phyloP scores from a whole-genome alignment of 2,329 filamentous ascomycete genomes.

The Hawksworthiomyces lignivorus region DNA sequence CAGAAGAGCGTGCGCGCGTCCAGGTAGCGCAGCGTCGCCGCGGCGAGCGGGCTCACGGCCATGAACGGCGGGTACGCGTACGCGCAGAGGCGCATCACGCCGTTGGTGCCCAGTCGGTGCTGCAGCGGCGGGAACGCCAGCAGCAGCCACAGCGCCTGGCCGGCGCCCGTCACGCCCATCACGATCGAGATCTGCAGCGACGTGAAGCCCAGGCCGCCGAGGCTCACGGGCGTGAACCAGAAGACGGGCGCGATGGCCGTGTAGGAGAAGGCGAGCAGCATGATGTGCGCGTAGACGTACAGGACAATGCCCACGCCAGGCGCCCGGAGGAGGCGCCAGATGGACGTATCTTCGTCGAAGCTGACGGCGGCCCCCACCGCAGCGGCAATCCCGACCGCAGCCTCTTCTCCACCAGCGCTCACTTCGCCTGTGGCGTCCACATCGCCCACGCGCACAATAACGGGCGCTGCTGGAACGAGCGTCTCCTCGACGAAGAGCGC shows the following conservation, averaged over 20 bases:
- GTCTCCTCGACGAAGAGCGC: slow-evolving; percentile 58
- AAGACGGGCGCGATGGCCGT: slow-evolving; percentile 64
- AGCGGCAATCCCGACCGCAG: no score
- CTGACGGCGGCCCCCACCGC: background rate
- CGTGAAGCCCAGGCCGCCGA: slow-evolving; percentile 60
- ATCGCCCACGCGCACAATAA: no score
- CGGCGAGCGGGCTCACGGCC: slow-evolving; percentile 42
- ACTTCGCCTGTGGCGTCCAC: no score
- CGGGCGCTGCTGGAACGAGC: slow-evolving; percentile 24
- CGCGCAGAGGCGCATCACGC: slow-evolving; percentile 52
- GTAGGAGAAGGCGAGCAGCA: slow-evolving; percentile 63
- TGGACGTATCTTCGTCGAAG: slow-evolving; percentile 24
- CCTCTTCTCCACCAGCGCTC: no score
- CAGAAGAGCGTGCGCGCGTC: slow-evolving; percentile 45
- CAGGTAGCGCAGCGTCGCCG: slow-evolving; percentile 43
- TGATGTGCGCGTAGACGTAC: slow-evolving; percentile 56
- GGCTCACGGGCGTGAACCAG: slow-evolving; percentile 52
- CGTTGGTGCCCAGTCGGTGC: slow-evolving; percentile 55
- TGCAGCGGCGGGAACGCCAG: slow-evolving; percentile 63
- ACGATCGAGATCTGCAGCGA: slow-evolving; percentile 57
- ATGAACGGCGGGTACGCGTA: slow-evolving; percentile 59
- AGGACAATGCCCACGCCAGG: slow-evolving; percentile 62
- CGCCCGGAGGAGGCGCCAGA: slow-evolving; percentile 47
- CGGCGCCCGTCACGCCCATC: slow-evolving; percentile 55
- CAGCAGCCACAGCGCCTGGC: slow-evolving; percentile 66